A percentile compares a stretch with the other conserved stretches of the same genome.
These are phyloP conservation scores for Barbarea vulgaris DNA, from an alignment of 345 rosid genomes.

Conservation along the genomic window DNA sequence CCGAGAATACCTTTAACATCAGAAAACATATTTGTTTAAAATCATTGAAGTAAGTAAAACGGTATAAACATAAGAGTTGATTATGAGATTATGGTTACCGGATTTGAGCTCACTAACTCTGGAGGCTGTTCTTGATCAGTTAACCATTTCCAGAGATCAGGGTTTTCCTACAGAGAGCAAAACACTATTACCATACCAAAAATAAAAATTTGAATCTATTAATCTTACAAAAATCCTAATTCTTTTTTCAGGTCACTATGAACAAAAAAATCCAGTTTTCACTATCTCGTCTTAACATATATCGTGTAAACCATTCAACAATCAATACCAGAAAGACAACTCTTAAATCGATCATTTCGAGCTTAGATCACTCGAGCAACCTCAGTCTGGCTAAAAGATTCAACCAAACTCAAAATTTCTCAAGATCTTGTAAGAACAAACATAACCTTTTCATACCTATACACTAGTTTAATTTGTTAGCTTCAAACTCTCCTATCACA, in stretches of 20 bases:
- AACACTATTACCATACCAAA: background rate
- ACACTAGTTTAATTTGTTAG: background rate
- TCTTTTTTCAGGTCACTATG: background rate
- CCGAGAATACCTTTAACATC: constrained; percentile 62
- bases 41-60: background rate
- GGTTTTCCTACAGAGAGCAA: constrained; percentile 71
- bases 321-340: background rate
- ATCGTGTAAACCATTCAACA: background rate
- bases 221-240: background rate
- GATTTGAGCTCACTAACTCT: constrained; percentile 65
- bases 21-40: background rate
- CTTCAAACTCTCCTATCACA: background rate
- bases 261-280: background rate
- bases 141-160: constrained; percentile 96
- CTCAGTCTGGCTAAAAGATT: background rate
- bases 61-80: background rate
- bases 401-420: background rate
- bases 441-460: background rate
- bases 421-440: background rate
- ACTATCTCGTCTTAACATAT: background rate
- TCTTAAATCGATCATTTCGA: background rate
- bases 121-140: constrained; percentile 89
- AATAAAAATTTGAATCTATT: background rate
- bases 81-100: constrained; percentile 49
- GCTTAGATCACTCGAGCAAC: background rate